Conservation (phyloP, 345 rosid genomes). For the Brassica cretica region DNA sequence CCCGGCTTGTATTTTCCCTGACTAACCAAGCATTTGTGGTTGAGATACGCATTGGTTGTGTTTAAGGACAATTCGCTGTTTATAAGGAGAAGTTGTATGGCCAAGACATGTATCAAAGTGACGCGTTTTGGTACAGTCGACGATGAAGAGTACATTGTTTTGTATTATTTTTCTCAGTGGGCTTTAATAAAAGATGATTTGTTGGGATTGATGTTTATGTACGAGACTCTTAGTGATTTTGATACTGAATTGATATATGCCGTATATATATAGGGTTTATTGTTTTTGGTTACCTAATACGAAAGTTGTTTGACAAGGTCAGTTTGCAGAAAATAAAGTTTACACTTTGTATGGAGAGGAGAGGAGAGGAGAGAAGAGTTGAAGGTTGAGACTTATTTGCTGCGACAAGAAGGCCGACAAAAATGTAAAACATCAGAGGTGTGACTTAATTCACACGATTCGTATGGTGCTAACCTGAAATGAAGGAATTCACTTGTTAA, state of each 20-base stretch:
- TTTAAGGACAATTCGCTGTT: not conserved
- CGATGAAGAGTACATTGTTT: not conserved
- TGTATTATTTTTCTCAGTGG: not conserved
- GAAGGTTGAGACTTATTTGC: not conserved
- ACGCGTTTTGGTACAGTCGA: not conserved
- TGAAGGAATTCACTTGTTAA: not conserved
- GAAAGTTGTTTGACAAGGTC: not conserved
- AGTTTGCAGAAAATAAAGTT: not conserved
- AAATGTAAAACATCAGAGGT: not conserved
- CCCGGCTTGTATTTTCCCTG: not conserved
- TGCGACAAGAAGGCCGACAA: not conserved
- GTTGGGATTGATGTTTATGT: constrained; percentile 2
- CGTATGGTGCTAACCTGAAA: not conserved
- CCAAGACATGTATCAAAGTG: not conserved
- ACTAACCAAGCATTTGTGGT: not conserved
- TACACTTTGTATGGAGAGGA: not conserved
- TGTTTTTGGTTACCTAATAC: not conserved
- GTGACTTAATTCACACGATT: constrained; percentile 7
- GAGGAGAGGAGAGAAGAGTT: not conserved
- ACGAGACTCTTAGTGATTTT: not conserved
- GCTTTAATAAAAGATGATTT: not conserved
- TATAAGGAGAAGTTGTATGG: constrained; percentile 16
- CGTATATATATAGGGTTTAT: not conserved
- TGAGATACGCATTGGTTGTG: not conserved
- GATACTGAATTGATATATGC: not conserved